phyloP scores from a whole-genome alignment of 2,329 filamentous ascomycete genomes.

The Aspergillus quadricinctus region DNA sequence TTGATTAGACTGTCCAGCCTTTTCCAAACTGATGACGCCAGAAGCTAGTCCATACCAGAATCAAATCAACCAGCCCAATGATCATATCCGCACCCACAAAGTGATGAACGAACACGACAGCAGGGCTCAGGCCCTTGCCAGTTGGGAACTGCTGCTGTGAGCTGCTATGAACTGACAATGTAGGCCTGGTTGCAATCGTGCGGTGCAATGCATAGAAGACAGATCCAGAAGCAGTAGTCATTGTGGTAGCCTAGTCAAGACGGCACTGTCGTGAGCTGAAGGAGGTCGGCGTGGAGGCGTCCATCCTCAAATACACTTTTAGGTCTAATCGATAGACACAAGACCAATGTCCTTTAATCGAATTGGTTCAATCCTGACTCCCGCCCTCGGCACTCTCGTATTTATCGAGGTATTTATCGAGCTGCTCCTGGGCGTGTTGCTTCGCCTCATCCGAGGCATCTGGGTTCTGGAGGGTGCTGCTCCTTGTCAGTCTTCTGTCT shows the following conservation, averaged over 20 bases:
- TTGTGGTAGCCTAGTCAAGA: background rate
- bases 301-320: background rate
- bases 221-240: background rate
- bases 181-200: too few species aligned
- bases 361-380: too few species aligned
- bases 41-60: too few species aligned
- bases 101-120: background rate
- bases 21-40: too few species aligned
- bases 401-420: slow-evolving; percentile 1
- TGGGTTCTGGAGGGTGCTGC: slow-evolving; percentile 17
- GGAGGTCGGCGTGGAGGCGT: background rate
- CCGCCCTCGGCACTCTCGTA: background rate
- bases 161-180: background rate
- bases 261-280: background rate
- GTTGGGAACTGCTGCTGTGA: background rate
- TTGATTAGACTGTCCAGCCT: too few species aligned
- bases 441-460: slow-evolving; percentile 14
- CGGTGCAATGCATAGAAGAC: background rate
- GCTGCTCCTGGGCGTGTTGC: slow-evolving; percentile 15
- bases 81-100: background rate
- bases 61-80: background rate
- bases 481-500: background rate
- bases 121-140: background rate
- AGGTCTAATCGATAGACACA: background rate
- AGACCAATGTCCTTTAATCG: background rate